These are phyloP conservation scores for Pleurotus tuber-regium DNA, from an alignment of 768 basidiomycete species.

Conservation along the genomic window DNA sequence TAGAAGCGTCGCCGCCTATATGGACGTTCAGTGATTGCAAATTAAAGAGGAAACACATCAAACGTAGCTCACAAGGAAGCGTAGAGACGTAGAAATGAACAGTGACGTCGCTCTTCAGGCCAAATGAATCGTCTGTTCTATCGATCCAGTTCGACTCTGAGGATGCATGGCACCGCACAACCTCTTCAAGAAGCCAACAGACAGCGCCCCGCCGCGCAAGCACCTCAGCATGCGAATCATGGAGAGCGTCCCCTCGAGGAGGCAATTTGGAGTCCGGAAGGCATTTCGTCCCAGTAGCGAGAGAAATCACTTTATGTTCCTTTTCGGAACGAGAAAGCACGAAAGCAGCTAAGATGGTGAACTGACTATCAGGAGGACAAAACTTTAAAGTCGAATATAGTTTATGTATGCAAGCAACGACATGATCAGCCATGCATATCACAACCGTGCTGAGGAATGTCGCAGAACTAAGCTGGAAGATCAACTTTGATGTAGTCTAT, in stretches of 20 bases:
- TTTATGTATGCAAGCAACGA: not conserved
- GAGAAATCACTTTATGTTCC: slow-evolving; percentile 54
- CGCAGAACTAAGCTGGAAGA: not conserved
- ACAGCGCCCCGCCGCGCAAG: slow-evolving; percentile 79
- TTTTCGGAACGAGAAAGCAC: slow-evolving; percentile 25
- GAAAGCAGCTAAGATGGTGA: slow-evolving; percentile 65
- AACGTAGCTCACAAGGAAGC: slow-evolving; percentile 53
- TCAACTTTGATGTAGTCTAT: not conserved
- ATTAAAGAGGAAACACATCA: slow-evolving; percentile 10
- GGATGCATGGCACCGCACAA: slow-evolving; percentile 32
- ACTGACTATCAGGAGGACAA: slow-evolving; percentile 52
- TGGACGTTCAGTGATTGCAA: slow-evolving; percentile 7
- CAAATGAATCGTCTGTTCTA: slow-evolving; percentile 36
- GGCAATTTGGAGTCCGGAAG: slow-evolving; percentile 65
- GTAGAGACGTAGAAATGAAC: slow-evolving; percentile 74
- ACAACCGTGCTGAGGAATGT: too few species aligned
- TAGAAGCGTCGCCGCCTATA: slow-evolving; percentile 89
- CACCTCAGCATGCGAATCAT: slow-evolving; percentile 92
- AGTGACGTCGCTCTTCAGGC: slow-evolving; percentile 42
- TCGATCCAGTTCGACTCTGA: slow-evolving; percentile 52
- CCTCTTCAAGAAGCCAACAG: slow-evolving; percentile 80
- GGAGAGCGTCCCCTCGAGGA: slow-evolving; percentile 69
- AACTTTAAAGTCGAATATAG: slow-evolving; percentile 44
- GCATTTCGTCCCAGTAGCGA: slow-evolving; percentile 86
- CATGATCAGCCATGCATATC: slow-evolving; percentile 8